Evolutionary conservation across 441 rosid species (phyloP).

Genomic region (Gossypium lobatum): DNA sequence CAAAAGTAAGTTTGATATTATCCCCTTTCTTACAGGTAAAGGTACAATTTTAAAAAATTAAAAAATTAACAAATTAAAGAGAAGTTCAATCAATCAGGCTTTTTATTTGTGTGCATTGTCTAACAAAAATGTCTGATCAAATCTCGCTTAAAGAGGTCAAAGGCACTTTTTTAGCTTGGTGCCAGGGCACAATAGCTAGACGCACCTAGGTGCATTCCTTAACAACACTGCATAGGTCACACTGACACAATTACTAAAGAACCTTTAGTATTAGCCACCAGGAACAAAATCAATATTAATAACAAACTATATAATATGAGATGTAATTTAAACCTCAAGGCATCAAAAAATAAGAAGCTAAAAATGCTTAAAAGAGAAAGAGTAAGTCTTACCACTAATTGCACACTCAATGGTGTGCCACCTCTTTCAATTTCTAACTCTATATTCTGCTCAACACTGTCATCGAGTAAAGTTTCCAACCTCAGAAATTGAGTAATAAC

Average conservation of each 20-base stretch:
- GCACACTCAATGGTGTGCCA: slow-evolving; percentile 53
- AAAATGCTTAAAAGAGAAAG: background rate
- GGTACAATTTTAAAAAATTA: background rate
- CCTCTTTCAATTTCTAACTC: slow-evolving; percentile 89
- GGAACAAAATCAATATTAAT: background rate
- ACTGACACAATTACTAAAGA: background rate
- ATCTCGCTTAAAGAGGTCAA: background rate
- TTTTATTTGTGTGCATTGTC: background rate
- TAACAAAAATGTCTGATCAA: background rate
- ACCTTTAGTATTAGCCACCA: background rate
- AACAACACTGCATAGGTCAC: background rate
- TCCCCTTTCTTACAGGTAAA: background rate
- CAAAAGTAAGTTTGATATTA: background rate
- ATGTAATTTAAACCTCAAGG: slow-evolving; percentile 2
- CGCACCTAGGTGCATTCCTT: background rate
- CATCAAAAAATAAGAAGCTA: background rate
- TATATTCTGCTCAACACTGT: slow-evolving; percentile 55
- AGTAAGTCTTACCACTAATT: slow-evolving; percentile 59
- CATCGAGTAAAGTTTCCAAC: slow-evolving; percentile 83
- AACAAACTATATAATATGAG: background rate
- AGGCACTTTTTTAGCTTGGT: background rate
- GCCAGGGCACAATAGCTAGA: background rate
- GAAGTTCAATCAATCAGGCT: background rate
- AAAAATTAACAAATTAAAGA: background rate
- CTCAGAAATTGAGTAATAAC: slow-evolving; percentile 81